Evolutionary conservation across 495 filamentous ascomycete species (phyloP).

Genomic region (Penicillium chermesinum): DNA sequence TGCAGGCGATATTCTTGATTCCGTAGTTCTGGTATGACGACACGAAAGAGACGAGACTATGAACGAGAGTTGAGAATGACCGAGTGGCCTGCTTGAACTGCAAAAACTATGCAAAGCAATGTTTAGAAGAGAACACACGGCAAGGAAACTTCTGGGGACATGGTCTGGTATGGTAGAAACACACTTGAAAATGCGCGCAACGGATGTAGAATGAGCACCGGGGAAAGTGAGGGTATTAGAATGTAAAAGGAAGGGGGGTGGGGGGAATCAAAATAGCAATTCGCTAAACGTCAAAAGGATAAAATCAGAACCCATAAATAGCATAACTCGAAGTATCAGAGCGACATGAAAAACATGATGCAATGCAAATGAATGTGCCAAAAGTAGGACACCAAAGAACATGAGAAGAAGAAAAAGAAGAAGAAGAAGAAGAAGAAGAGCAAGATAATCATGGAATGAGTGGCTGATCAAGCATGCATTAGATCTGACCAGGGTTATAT

Average conservation of each 20-base stretch:
- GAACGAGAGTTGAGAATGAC: not conserved
- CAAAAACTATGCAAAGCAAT: too few relatives aligned
- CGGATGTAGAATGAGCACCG: not conserved
- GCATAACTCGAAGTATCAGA: not conserved
- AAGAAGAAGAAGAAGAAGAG: not conserved
- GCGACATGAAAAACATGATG: not conserved
- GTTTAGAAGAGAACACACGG: not conserved
- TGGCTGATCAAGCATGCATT: not conserved
- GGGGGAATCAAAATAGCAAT: not conserved
- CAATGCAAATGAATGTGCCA: not conserved
- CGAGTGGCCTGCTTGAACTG: not conserved
- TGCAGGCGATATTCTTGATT: constrained; percentile 2
- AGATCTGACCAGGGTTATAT: constrained; percentile 1
- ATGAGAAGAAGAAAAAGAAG: not conserved
- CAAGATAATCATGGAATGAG: too few relatives aligned
- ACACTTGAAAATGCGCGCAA: not conserved
- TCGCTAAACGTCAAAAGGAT: constrained; percentile 3
- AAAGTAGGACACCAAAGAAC: not conserved
- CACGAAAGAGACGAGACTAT: not conserved
- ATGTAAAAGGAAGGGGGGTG: not conserved
- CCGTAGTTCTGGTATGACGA: not conserved
- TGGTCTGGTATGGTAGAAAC: too few relatives aligned
- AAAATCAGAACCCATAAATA: not conserved
- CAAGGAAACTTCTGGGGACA: too few relatives aligned
- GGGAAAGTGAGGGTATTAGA: constrained; percentile 6